Evolutionary conservation across 306 rosid genomes (phyloP).

Genomic region (Cotoneaster glaucophyllus): DNA sequence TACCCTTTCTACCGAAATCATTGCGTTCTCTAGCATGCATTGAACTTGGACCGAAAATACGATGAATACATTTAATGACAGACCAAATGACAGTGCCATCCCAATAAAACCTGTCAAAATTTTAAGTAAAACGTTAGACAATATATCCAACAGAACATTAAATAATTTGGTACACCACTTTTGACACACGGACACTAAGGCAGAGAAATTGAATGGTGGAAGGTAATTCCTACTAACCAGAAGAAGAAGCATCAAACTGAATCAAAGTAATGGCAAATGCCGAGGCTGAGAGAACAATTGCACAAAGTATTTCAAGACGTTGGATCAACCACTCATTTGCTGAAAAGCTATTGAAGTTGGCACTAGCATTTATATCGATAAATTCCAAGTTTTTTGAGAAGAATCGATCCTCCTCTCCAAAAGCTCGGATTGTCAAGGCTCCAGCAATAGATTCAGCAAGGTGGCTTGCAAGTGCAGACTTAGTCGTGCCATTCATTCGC

Average conservation of each 20-base stretch:
- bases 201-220: too few relatives aligned
- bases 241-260: constrained; percentile 14
- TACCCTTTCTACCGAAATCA: constrained; percentile 27
- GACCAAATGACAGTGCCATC: constrained; percentile 29
- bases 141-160: not conserved
- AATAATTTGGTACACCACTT: not conserved
- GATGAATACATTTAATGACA: constrained; percentile 15
- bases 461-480: constrained; percentile 28
- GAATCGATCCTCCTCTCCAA: constrained; percentile 17
- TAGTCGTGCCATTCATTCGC: constrained; percentile 31
- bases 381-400: constrained; percentile 9
- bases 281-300: constrained; percentile 16
- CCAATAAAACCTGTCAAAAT: constrained; percentile 27
- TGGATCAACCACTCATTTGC: constrained; percentile 23
- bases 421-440: constrained; percentile 30
- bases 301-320: constrained; percentile 19
- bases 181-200: not conserved
- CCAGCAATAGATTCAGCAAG: constrained; percentile 29
- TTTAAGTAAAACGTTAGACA: not conserved
- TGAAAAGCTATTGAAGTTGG: constrained; percentile 16
- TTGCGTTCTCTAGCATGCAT: constrained; percentile 21
- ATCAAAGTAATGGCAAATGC: constrained; percentile 21
- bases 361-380: constrained; percentile 18
- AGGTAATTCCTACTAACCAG: constrained; percentile 2
- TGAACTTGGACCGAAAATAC: constrained; percentile 18